A percentile compares a stretch with the other conserved stretches of the same genome.
Evolutionary conservation across 2,329 filamentous ascomycete genomes (phyloP).

Genomic region (Davidsoniella virescens): DNA sequence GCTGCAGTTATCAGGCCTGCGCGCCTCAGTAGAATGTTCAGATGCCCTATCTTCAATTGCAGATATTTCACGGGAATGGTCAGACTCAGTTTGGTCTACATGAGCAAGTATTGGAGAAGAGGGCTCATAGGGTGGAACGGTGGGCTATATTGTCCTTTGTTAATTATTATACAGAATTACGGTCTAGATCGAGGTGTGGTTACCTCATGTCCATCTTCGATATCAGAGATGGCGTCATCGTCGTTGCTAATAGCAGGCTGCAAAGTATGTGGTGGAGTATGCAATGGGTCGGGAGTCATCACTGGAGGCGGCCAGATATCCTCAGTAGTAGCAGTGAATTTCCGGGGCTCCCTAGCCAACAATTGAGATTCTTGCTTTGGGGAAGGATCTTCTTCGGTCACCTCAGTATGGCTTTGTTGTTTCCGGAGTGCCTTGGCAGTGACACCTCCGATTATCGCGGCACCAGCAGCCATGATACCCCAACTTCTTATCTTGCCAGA

Average conservation of each 20-base stretch:
- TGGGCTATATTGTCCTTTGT: slow-evolving; percentile 10
- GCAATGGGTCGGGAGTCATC: no score
- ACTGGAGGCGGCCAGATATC: no score
- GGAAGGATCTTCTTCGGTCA: no score
- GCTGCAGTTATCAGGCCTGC: neutral
- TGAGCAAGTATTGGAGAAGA: slow-evolving; percentile 9
- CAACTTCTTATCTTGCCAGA: neutral
- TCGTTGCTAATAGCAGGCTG: slow-evolving; percentile 1
- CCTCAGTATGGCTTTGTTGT: no score
- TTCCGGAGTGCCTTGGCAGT: no score
- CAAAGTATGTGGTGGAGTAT: neutral
- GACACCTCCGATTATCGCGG: no score
- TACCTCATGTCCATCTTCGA: slow-evolving; percentile 11
- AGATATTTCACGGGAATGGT: neutral
- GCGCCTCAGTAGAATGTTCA: neutral
- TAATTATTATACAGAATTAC: neutral
- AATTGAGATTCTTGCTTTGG: no score
- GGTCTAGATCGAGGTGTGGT: neutral
- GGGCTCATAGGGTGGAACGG: slow-evolving; percentile 8
- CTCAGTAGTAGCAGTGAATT: no score
- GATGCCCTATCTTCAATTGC: neutral
- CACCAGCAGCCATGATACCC: no score
- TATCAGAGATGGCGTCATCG: slow-evolving; percentile 11
- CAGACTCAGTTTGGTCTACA: slow-evolving; percentile 17
- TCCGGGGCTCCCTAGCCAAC: no score